A percentile compares a stretch with the other conserved stretches of the same genome.
Evolutionary conservation across 257 asterid genomes (phyloP).

Genomic region (Nicotiana noctiflora): DNA sequence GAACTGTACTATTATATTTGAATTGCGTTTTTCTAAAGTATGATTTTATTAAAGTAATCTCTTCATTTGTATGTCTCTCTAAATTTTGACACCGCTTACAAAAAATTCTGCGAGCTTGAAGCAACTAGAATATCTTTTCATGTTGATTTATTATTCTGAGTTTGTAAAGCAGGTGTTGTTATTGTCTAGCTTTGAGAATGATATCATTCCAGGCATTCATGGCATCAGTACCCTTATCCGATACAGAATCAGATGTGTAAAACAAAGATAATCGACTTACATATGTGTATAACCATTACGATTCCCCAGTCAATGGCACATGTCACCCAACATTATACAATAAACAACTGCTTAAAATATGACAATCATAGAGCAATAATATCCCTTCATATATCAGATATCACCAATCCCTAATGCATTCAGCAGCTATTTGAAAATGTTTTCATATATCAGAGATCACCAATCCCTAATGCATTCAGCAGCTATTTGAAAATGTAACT

Average conservation of each 20-base stretch:
- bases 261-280: not conserved
- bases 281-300: not conserved
- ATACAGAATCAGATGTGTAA: not conserved
- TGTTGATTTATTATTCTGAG: not conserved
- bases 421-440: not conserved
- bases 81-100: too few relatives aligned
- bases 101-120: too few relatives aligned
- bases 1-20: too few relatives aligned
- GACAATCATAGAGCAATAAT: not conserved
- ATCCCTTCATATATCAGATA: not conserved
- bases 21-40: too few relatives aligned
- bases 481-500: not conserved
- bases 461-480: too few relatives aligned
- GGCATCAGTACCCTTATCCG: constrained; percentile 3
- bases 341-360: not conserved
- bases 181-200: not conserved
- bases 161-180: too few relatives aligned
- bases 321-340: constrained; percentile 24
- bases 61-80: too few relatives aligned
- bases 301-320: constrained; percentile 21
- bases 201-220: not conserved
- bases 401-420: not conserved
- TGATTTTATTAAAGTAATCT: too few relatives aligned
- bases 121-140: not conserved
- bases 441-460: too few relatives aligned